Conservation (phyloP, 192 early-diverging fungal genomes). For the Dissophora globulifera region DNA sequence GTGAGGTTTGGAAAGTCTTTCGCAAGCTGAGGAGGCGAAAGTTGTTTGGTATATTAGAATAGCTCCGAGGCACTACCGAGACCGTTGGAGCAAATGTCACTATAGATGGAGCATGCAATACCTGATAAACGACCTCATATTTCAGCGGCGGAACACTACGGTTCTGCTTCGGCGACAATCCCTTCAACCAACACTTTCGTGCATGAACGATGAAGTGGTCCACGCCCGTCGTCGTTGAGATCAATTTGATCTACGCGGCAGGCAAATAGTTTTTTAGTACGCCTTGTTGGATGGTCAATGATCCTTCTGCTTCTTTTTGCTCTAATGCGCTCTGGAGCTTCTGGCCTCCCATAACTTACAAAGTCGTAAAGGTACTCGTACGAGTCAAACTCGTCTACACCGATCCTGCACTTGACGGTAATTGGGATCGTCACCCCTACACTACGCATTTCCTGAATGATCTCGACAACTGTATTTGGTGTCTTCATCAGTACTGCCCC, state of each 20-base stretch:
- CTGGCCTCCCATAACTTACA: too few relatives aligned
- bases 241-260: constrained; percentile 26
- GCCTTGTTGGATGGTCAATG: too few relatives aligned
- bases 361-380: constrained; percentile 66
- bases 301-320: too few relatives aligned
- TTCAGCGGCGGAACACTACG: constrained; percentile 72
- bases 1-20: constrained; percentile 63
- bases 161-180: constrained; percentile 75
- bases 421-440: constrained; percentile 58
- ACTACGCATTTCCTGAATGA: constrained; percentile 66
- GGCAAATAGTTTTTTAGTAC: background rate
- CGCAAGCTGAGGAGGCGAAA: too few relatives aligned
- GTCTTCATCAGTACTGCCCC: constrained; percentile 79
- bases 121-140: constrained; percentile 65
- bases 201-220: constrained; percentile 75
- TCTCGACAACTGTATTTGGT: constrained; percentile 64
- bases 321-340: too few relatives aligned
- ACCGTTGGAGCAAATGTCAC: too few relatives aligned
- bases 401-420: constrained; percentile 82
- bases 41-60: too few relatives aligned
- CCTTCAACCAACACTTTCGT: constrained; percentile 73
- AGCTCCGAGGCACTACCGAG: too few relatives aligned
- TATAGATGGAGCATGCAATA: too few relatives aligned
- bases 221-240: constrained; percentile 41
- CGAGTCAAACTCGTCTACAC: constrained; percentile 75